Percentiles rank a stretch among this genome's conserved stretches.
Conservation (phyloP, 805 yeast species). For the Lachancea sp. region DNA sequence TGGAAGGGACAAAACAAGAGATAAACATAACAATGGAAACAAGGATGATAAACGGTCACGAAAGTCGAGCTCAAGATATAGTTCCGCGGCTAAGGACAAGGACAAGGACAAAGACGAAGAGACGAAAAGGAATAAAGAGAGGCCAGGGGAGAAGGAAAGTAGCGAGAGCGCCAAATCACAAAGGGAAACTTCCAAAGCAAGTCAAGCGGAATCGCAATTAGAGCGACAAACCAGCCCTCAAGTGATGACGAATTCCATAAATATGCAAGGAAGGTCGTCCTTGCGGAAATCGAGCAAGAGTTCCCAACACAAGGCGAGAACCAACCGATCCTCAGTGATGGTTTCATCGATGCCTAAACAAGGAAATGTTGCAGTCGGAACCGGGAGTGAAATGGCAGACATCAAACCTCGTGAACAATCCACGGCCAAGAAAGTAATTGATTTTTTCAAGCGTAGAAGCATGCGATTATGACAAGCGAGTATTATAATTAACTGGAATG, state of each 20-base stretch:
- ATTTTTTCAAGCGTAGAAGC: slow-evolving; percentile 67
- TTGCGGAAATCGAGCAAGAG: slow-evolving; percentile 4
- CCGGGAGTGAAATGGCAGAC: neutral
- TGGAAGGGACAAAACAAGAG: slow-evolving; percentile 10
- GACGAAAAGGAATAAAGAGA: neutral
- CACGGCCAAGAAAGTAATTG: slow-evolving; percentile 72
- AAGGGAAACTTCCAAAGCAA: neutral
- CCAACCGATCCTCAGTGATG: slow-evolving; percentile 14
- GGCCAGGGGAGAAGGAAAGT: neutral
- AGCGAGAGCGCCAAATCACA: neutral
- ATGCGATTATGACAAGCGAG: slow-evolving; percentile 21
- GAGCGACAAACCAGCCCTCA: slow-evolving; percentile 4
- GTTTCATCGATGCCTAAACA: slow-evolving; percentile 8
- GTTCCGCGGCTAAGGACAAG: slow-evolving; percentile 2
- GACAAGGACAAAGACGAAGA: neutral
- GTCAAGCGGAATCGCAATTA: neutral
- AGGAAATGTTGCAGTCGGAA: neutral
- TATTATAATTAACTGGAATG: too few relatives aligned
- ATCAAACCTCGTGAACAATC: slow-evolving; percentile 49
- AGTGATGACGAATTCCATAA: neutral
- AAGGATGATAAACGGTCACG: neutral
- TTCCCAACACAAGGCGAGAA: slow-evolving; percentile 1
- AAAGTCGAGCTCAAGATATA: neutral
- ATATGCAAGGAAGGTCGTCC: slow-evolving; percentile 6
- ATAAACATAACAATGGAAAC: neutral